Evolutionary conservation across 805 yeast species (phyloP), one percentile per base, ranked within the genome.

Genomic region (Wickerhamiella bombiphila): DNA sequence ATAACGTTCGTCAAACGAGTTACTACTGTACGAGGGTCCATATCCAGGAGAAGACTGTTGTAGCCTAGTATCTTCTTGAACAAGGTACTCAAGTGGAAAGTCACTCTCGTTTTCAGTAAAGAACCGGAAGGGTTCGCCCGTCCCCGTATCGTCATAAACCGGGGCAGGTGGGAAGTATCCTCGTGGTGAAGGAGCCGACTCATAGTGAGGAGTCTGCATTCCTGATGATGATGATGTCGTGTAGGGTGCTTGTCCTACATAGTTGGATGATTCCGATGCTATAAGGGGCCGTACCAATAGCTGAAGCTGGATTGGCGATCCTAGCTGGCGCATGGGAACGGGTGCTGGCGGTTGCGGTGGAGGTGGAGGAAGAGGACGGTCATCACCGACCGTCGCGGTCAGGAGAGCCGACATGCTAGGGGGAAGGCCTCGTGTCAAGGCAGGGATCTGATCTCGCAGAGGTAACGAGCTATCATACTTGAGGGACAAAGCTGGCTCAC

Each of bases 401-500:
- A 30, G 32, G 20, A 35, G 5, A 19, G 19, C 20, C 5, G 26
- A 5, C 4, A 29, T 6, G 4, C 22, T 18, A 5, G 22, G 11
- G 3, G 37, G 19, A 3, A 59, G 50, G 43, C 22, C 18, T n/a
- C 16, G 11, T 16, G 16, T 30, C 18, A 19, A 7, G 7, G 15
- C 33, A 5, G n/a, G 8, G 22, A 30, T 16, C 32, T 59, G 64
- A 24, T 59, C 64, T 30, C 47, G 47, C n/a, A 59, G 47, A 3
- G 57, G 48, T 38, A 50, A 48, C 14, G 42, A 22, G 22, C 48
- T 40, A 52, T 80, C 79, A 47, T 69, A 82, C 29, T 66, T 57
- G 57, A 88, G 81, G 1, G 85, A 74, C 24, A 74, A 54, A 1
- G 95, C 80, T 0, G 96, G 94, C 46, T 82, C 93, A 28, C 66